Evolutionary conservation across 1,284 basidiomycete genomes (phyloP).

Genomic region (Violaceomyces palustris): DNA sequence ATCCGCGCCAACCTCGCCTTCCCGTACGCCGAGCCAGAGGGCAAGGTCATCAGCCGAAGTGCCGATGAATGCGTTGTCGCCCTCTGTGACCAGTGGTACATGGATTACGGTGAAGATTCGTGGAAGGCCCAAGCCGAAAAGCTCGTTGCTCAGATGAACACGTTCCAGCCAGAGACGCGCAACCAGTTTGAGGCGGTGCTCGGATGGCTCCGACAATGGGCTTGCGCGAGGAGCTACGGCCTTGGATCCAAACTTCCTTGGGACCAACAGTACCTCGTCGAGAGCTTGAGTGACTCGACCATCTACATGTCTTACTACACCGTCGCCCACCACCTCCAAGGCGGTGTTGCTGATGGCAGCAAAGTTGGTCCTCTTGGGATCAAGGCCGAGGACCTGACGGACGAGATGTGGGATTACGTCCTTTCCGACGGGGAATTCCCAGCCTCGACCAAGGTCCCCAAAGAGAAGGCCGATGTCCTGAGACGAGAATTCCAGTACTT

Average conservation of each 20-base stretch:
- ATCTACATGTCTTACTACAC: constrained; percentile 99
- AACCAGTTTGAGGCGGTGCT: constrained; percentile 87
- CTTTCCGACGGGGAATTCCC: constrained; percentile 76
- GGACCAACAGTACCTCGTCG: constrained; percentile 94
- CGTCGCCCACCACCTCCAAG: constrained; percentile 62
- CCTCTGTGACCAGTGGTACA: constrained; percentile 98
- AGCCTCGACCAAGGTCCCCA: constrained; percentile 61
- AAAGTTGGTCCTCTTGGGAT: constrained; percentile 78
- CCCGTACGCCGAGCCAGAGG: constrained; percentile 93
- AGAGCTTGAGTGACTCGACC: constrained; percentile 93
- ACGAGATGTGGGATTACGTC: constrained; percentile 95
- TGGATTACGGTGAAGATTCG: constrained; percentile 86
- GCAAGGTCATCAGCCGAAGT: constrained; percentile 79
- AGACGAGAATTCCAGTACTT: constrained; percentile 94
- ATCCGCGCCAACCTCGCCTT: constrained; percentile 74
- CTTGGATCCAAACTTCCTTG: constrained; percentile 93
- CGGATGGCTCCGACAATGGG: constrained; percentile 97
- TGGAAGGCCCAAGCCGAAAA: constrained; percentile 84
- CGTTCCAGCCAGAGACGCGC: constrained; percentile 80
- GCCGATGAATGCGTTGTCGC: constrained; percentile 96
- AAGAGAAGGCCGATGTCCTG: constrained; percentile 75
- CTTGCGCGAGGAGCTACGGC: constrained; percentile 93
- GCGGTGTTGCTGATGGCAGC: constrained; percentile 67
- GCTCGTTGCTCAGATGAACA: constrained; percentile 82
- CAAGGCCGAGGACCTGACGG: constrained; percentile 85